Base-by-base conservation (phyloP, 1,139 yeast genomes). In the Candida sp. region DNA sequence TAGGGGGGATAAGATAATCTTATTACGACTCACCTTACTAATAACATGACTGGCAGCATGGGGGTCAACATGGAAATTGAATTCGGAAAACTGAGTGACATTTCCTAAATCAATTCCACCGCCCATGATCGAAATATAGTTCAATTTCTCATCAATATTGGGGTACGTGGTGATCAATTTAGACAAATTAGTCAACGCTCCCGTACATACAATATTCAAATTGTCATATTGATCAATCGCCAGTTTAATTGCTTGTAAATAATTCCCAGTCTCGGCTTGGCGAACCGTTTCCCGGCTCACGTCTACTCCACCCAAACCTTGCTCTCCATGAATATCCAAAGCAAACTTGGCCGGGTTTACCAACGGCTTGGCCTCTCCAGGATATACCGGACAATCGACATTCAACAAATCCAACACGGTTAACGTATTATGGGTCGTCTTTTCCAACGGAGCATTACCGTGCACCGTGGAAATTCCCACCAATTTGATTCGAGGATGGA, bases 381-480 rank as follows among this genome's bases (percentile, higher is more conserved):
- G 68, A 53, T 79, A 88, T 1, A 89, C 90, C n/a, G 71, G 70
- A 9, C 50, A 40, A 27, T 67, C 59, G 22, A 60, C 51, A 4
- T 76, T 75, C 46, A 82, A 68, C 1, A 81, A 81, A 5, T 90
- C 84, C 27, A 87, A 63, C 22, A 89, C 57, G 1, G 86, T 80
- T 40, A 87, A 64, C 0, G 96, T 77, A 56, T 89, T 89, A 44
- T 71, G 71, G 2, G 95, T 83, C 2, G 96, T 87, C 53, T 77
- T 70, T 5, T 68, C 70, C 15, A 87, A 66, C 2, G 89, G 75
- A 0, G 93, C 83, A 55, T 87, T 87, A 1, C 97, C 97, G 56
- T 82, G 87, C 5, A 86, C 87, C 0, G 96, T 85, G 19, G 95
- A 84, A 25, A 89, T 75, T 1, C 96, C 97, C 4, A 85, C 59